Evolutionary conservation across 169 alveolate genomes (phyloP).

Genomic region (Eimeria acervulina): DNA sequence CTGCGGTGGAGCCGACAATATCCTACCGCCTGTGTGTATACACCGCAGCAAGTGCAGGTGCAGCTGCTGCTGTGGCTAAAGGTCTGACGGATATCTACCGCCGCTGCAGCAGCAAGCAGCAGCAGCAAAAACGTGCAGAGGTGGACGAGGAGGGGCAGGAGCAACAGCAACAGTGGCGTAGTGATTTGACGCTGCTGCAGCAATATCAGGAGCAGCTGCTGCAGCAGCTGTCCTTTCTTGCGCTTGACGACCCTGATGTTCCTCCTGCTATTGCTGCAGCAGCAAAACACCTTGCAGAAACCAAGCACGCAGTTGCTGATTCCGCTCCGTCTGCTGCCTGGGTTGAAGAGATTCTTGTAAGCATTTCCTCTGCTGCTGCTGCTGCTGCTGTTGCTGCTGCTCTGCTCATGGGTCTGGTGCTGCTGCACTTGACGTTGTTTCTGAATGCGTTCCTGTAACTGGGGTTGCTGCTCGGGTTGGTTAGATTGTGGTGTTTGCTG

Average conservation of each 20-base stretch:
- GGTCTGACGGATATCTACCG: background rate
- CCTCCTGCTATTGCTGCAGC: conserved; percentile 68
- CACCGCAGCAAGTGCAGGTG: conserved; percentile 4
- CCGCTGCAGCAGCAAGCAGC: conserved; percentile 10
- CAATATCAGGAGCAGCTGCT: conserved; percentile 57
- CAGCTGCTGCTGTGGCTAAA: conserved; percentile 43
- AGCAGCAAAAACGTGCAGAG: background rate
- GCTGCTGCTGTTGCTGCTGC: background rate
- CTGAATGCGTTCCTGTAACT: background rate
- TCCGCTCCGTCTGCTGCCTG: conserved; percentile 61
- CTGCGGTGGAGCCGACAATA: conserved; percentile 43
- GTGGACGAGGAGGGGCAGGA: conserved; percentile 23
- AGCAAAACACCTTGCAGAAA: conserved; percentile 58
- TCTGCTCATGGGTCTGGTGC: background rate
- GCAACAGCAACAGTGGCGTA: conserved; percentile 69
- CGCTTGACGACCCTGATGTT: conserved; percentile 39
- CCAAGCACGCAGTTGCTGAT: conserved; percentile 36
- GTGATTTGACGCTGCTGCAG: conserved; percentile 59
- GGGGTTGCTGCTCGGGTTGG: background rate
- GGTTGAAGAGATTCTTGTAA: conserved; percentile 77
- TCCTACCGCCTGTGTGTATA: conserved; percentile 52
- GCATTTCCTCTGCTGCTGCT: background rate
- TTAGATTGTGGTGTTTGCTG: background rate
- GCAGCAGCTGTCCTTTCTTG: conserved; percentile 59
- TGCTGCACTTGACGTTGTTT: background rate